These are phyloP conservation scores for Microbotryomycetes sp. DNA, from an alignment of 1,284 basidiomycete genomes.

Conservation along the genomic window DNA sequence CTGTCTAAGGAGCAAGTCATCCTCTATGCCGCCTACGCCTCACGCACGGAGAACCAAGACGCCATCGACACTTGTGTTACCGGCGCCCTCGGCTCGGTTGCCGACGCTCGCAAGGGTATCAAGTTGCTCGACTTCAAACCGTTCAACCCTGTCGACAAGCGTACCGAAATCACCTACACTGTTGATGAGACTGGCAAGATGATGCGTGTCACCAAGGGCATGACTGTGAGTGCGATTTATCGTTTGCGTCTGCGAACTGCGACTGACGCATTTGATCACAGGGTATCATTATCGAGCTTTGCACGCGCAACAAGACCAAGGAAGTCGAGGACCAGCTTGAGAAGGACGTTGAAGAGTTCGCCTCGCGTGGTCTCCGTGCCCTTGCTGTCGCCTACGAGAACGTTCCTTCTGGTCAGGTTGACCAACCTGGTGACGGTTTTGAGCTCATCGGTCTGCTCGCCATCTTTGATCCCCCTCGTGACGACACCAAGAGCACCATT, in stretches of 20 bases:
- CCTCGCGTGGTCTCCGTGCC: conserved; percentile 90
- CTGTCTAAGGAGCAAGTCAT: conserved; percentile 86
- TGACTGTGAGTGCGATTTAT: conserved; percentile 55
- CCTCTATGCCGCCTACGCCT: conserved; percentile 88
- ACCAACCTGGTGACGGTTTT: conserved; percentile 86
- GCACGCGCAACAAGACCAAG: conserved; percentile 91
- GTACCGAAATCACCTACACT: conserved; percentile 95
- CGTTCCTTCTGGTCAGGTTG: conserved; percentile 60
- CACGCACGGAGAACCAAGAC: conserved; percentile 97
- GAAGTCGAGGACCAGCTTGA: conserved; percentile 86
- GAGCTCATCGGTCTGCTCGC: conserved; percentile 94
- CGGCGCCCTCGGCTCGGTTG: conserved; percentile 58
- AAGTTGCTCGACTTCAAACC: conserved; percentile 97
- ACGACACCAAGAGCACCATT: conserved; percentile 98
- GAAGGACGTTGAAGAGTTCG: conserved; percentile 91
- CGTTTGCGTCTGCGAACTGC: conserved; percentile 47
- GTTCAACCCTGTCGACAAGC: conserved; percentile 98
- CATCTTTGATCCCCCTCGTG: conserved; percentile 96
- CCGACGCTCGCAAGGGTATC: conserved; percentile 79
- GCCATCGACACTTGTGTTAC: conserved; percentile 82
- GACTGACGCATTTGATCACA: background rate
- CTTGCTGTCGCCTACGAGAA: conserved; percentile 95
- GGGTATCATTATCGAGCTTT: conserved; percentile 51
- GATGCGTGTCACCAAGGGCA: conserved; percentile 98
- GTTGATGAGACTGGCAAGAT: conserved; percentile 88